Evolutionary conservation across 179 eudicot species (phyloP).

Genomic region (Drosera spatulata): DNA sequence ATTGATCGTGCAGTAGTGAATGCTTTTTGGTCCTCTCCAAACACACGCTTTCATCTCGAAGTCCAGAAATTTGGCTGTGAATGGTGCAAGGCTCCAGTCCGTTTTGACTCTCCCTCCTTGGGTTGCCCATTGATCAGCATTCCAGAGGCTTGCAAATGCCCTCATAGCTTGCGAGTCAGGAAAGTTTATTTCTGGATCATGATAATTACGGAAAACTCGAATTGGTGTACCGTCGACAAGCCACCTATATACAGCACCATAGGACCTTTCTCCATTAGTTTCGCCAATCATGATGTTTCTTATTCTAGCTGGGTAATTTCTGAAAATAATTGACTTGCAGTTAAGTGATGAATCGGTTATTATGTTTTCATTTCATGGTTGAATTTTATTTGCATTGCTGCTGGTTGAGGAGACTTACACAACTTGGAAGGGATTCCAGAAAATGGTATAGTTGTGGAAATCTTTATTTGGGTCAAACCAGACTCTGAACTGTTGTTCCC

Average conservation of each 20-base stretch:
- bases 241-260: constrained; percentile 40
- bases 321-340: neutral
- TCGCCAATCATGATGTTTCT: neutral
- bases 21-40: constrained; percentile 24
- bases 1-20: constrained; percentile 14
- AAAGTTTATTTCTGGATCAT: constrained; percentile 18
- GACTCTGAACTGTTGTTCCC: constrained; percentile 30
- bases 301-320: neutral
- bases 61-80: constrained; percentile 19
- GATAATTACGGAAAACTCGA: constrained; percentile 35
- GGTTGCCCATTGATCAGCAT: constrained; percentile 44
- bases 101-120: constrained; percentile 31
- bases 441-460: constrained; percentile 40
- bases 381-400: neutral
- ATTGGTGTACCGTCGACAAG: constrained; percentile 30
- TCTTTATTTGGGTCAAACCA: constrained; percentile 43
- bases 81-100: constrained; percentile 31
- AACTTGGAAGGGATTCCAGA: constrained; percentile 29
- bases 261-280: constrained; percentile 23
- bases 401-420: constrained; percentile 19
- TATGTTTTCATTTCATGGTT: neutral
- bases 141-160: constrained; percentile 33
- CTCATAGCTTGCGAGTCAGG: constrained; percentile 32
- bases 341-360: neutral
- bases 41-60: constrained; percentile 26